Percentiles rank a stretch among this genome's conserved stretches.
Evolutionary conservation across 139 green algal species (phyloP).

Genomic region (Ettlia oleoabundans): DNA sequence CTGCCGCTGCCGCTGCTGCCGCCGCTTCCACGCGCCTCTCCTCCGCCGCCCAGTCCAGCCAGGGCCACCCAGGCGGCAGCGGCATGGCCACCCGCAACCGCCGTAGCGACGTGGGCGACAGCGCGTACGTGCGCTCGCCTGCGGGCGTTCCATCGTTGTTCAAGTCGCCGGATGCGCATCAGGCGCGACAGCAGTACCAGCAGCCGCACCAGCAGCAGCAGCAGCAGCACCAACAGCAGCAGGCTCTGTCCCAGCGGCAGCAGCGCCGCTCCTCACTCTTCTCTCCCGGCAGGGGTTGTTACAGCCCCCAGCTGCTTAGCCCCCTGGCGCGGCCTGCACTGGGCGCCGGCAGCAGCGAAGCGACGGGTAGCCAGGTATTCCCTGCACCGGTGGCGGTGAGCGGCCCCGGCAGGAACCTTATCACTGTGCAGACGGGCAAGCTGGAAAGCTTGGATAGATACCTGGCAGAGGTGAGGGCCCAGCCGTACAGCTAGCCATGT

Average conservation of each 20-base stretch:
- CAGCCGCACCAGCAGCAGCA: constrained; percentile 12
- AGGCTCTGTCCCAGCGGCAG: neutral
- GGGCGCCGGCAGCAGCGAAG: neutral
- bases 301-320: neutral
- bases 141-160: neutral
- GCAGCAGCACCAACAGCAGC: neutral
- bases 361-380: neutral
- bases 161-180: constrained; percentile 10
- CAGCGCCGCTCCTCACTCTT: neutral
- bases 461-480: neutral
- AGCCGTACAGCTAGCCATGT: too few species aligned
- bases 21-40: neutral
- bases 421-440: neutral
- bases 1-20: neutral
- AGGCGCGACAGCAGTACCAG: neutral
- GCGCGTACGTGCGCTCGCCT: constrained; percentile 10
- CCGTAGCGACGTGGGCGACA: neutral
- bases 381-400: neutral
- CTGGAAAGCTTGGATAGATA: neutral
- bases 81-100: neutral
- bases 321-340: neutral
- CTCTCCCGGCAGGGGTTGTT: neutral
- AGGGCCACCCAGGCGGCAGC: neutral
- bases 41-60: neutral
- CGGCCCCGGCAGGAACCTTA: constrained; percentile 3